Evolutionary conservation across 371 early-diverging fungal species (phyloP).

Genomic region (Lichtheimia hyalospora): DNA sequence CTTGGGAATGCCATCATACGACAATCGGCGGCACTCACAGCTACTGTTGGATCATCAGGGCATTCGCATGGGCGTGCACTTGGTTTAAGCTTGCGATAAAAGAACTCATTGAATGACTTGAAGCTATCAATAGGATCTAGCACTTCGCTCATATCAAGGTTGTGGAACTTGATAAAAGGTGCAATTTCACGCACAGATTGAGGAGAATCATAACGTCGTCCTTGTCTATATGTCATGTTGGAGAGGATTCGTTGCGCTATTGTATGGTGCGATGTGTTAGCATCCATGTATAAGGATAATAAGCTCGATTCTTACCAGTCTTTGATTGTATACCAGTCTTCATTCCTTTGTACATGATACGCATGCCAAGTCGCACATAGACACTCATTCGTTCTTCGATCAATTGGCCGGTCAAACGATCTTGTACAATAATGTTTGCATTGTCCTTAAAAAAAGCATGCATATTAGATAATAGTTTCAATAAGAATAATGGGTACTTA

Average conservation of each 20-base stretch:
- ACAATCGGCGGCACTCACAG: conserved; percentile 82
- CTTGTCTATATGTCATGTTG: conserved; percentile 73
- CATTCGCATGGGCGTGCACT: conserved; percentile 64
- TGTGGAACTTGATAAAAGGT: conserved; percentile 79
- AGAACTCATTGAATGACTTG: conserved; percentile 85
- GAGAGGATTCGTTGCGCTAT: conserved; percentile 56
- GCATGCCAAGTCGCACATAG: conserved; percentile 83
- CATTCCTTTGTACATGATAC: conserved; percentile 71
- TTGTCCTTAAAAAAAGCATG: conserved; percentile 41
- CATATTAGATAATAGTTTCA: not conserved
- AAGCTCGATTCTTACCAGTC: conserved; percentile 17
- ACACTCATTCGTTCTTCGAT: conserved; percentile 85
- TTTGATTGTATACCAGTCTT: conserved; percentile 46
- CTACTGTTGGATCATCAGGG: conserved; percentile 63
- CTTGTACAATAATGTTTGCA: conserved; percentile 81
- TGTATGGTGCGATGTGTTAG: not conserved
- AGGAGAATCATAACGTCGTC: conserved; percentile 75
- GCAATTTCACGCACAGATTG: conserved; percentile 68
- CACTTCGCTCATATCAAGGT: conserved; percentile 60
- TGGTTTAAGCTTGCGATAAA: conserved; percentile 82
- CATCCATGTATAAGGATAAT: not conserved
- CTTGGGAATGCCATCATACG: conserved; percentile 74
- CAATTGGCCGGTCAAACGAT: conserved; percentile 70
- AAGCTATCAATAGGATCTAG: conserved; percentile 70
- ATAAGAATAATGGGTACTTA: conserved; percentile 18